Base-by-base conservation (phyloP, 495 filamentous ascomycete genomes). In the Penicillium fimorum region DNA sequence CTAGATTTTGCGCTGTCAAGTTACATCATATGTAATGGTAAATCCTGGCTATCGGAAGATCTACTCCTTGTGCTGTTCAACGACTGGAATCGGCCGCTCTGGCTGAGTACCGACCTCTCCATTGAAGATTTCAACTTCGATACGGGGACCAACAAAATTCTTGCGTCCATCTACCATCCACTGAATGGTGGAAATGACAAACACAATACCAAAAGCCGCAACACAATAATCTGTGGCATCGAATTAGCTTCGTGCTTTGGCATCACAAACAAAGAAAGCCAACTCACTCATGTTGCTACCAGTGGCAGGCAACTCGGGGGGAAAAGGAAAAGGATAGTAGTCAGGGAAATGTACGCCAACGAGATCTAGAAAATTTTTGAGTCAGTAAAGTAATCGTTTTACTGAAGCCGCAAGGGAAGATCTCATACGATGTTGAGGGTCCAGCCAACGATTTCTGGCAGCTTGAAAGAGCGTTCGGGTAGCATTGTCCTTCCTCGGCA, bases 241-340 rank as follows among this genome's bases (percentile, higher is more conserved):
- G 1, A 2, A 42, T 68, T 17, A 70, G 61, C 47, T n/a, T 20
- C 32, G 15, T 29, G 11, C n/a, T 47, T n/a, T 17, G 5, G 15
- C 6, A 47, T 38, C 10, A 37, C 12, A 7, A 8, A 45, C 25
- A 9, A 8, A 17, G n/a, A 20, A 10, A 32, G 25, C 35, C 9
- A 38, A 57, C 78, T 63, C 76, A 83, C 80, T 91, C 88, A 92
- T 90, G 70, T 83, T 90, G 56, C 76, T 82, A 8, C 79, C 83
- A 0, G 83, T 86, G 1, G 84, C 84, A 2, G 86, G 87, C 3
- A 89, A 57, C 4, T 73, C 76, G 0, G 89, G 4, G 89, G 89
- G 70, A 92, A 88, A 15, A 91, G 77, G 67, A 91, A 92, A 0
- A 92, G 75, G 8, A 91, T 82, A 0, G 87, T 90, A 1, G 87